phyloP scores from a whole-genome alignment of 495 filamentous ascomycete species.

The Xylaria palmicola region DNA sequence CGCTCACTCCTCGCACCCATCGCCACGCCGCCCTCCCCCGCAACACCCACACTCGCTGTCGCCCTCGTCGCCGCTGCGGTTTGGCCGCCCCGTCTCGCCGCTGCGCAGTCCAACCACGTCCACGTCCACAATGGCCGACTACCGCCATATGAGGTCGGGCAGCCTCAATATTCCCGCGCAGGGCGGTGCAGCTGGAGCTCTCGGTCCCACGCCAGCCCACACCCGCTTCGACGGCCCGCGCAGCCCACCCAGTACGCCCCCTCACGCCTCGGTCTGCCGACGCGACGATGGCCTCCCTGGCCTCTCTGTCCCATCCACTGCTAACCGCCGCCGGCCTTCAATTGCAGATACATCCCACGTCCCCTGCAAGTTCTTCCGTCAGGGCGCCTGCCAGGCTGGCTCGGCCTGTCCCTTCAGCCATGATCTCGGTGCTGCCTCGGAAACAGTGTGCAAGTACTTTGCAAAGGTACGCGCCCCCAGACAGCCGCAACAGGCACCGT shows the following conservation, averaged over 20 bases:
- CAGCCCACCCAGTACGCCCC: constrained; percentile 85
- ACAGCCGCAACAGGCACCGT: not conserved
- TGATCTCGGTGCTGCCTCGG: constrained; percentile 73
- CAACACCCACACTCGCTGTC: not conserved
- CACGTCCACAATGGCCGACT: constrained; percentile 43
- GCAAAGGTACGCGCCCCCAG: constrained; percentile 68
- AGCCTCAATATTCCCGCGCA: constrained; percentile 53
- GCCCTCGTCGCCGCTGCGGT: constrained; percentile 16
- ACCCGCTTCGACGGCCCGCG: constrained; percentile 63
- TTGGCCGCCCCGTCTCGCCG: constrained; percentile 16
- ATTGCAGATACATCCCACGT: constrained; percentile 89
- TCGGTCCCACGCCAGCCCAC: constrained; percentile 42
- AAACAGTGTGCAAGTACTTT: constrained; percentile 96
- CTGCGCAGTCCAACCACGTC: constrained; percentile 16
- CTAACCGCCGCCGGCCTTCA: constrained; percentile 14
- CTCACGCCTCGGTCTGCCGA: not conserved
- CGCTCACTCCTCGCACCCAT: constrained; percentile 11
- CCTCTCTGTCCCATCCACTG: not conserved
- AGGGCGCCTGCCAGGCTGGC: constrained; percentile 94
- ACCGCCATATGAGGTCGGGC: constrained; percentile 52
- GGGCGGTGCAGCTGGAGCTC: constrained; percentile 35
- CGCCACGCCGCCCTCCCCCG: not conserved
- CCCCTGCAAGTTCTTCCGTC: constrained; percentile 97
- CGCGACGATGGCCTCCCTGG: not conserved
- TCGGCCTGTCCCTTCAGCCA: constrained; percentile 95